Percentiles rank a stretch among this genome's conserved stretches.
phyloP scores from a whole-genome alignment of 441 rosid species.

The Erodium chrysanthum region DNA sequence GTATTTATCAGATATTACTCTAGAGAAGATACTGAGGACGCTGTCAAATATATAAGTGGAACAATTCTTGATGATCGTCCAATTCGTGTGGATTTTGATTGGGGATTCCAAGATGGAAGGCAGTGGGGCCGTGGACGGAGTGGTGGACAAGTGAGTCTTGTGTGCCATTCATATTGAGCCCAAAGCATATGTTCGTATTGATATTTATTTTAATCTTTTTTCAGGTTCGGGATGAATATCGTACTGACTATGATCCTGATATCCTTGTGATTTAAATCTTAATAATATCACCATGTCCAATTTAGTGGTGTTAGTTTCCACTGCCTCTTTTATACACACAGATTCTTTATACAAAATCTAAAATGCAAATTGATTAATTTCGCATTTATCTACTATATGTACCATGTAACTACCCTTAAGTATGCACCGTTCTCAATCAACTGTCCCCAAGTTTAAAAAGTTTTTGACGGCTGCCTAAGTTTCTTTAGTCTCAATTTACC shows the following conservation, averaged over 20 bases:
- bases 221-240: constrained; percentile 96
- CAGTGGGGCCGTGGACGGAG: constrained; percentile 99
- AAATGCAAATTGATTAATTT: not conserved
- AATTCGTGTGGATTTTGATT: constrained; percentile 92
- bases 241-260: constrained; percentile 99
- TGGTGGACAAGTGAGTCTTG: constrained; percentile 74
- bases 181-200: not conserved
- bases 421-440: too few relatives aligned
- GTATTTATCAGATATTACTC: constrained; percentile 56
- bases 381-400: not conserved
- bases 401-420: too few relatives aligned
- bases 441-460: too few relatives aligned
- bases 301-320: not conserved
- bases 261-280: constrained; percentile 40
- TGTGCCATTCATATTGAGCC: constrained; percentile 8
- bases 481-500: too few relatives aligned
- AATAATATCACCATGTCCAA: not conserved
- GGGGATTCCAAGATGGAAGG: constrained; percentile 97
- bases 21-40: constrained; percentile 94
- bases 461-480: too few relatives aligned
- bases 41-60: constrained; percentile 82
- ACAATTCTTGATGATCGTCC: constrained; percentile 96
- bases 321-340: not conserved
- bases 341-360: not conserved
- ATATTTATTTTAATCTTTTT: constrained; percentile 10